Evolutionary conservation across 768 basidiomycete genomes (phyloP).

Genomic region (Gymnopilus dilepis): DNA sequence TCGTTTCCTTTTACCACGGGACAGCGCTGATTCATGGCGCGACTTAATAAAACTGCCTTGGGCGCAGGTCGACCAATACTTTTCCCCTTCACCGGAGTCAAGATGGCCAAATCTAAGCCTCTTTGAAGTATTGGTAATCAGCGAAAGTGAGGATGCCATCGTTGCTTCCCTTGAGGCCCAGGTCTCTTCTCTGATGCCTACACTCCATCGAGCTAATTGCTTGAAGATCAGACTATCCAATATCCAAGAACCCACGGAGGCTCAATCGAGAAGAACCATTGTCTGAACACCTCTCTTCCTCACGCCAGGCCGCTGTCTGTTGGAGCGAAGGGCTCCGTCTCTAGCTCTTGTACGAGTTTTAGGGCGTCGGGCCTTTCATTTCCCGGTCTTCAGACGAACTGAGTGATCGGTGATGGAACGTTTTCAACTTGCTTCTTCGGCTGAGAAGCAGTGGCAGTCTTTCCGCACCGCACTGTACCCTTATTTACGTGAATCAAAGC

Average conservation of each 20-base stretch:
- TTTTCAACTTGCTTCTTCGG: not conserved
- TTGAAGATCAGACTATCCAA: not conserved
- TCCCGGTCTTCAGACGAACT: not conserved
- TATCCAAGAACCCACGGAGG: too few relatives aligned
- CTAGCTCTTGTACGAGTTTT: too few relatives aligned
- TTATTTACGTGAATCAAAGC: conserved; percentile 5
- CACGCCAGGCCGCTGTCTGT: not conserved
- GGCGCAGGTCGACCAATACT: not conserved
- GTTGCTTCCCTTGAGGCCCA: not conserved
- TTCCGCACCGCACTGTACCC: conserved; percentile 3
- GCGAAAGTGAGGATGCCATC: not conserved
- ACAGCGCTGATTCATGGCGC: not conserved
- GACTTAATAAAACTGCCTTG: not conserved
- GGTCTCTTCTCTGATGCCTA: not conserved
- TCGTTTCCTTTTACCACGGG: not conserved
- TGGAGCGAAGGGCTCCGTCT: too few relatives aligned
- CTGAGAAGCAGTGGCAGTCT: not conserved
- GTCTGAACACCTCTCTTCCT: too few relatives aligned
- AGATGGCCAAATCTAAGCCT: not conserved
- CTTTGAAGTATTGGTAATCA: not conserved
- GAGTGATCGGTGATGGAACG: conserved; percentile 7
- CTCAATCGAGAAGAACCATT: too few relatives aligned
- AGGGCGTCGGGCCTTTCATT: not conserved
- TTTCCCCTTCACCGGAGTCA: not conserved
- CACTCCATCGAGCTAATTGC: not conserved